Conservation (phyloP, 148 eudicot species). For the Vaccinium macrocarpon region DNA sequence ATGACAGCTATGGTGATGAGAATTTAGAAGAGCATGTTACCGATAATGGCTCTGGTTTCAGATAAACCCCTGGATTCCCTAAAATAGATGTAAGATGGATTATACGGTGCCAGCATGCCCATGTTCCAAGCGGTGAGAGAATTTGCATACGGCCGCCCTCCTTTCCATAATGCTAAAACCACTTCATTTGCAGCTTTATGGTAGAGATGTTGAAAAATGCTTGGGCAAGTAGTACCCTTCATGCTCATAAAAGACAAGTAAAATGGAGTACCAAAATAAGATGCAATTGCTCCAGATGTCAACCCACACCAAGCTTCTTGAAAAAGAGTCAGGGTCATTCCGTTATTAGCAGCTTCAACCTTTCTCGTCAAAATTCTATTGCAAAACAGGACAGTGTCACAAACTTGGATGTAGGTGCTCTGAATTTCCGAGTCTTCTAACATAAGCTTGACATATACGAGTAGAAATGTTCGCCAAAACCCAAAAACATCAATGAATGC, state of each 20-base stretch:
- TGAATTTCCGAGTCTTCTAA: background rate
- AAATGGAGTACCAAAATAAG: constrained; percentile 41
- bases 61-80: constrained; percentile 43
- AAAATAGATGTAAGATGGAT: constrained; percentile 42
- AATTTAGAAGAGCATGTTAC: constrained; percentile 5
- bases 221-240: constrained; percentile 45
- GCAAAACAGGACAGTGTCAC: background rate
- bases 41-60: constrained; percentile 18
- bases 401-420: background rate
- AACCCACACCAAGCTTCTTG: constrained; percentile 60
- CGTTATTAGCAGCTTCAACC: constrained; percentile 46
- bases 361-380: constrained; percentile 45
- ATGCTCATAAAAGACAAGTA: constrained; percentile 34
- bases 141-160: constrained; percentile 41
- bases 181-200: constrained; percentile 43
- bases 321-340: constrained; percentile 53
- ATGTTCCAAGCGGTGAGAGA: constrained; percentile 46
- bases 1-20: background rate
- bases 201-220: constrained; percentile 41
- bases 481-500: background rate
- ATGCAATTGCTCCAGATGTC: constrained; percentile 55
- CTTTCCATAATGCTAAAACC: constrained; percentile 57
- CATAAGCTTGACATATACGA: background rate
- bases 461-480: background rate
- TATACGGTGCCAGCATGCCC: constrained; percentile 70